phyloP scores from a whole-genome alignment of 352 stramenopile genomes.

The Pythium brachiatum region DNA sequence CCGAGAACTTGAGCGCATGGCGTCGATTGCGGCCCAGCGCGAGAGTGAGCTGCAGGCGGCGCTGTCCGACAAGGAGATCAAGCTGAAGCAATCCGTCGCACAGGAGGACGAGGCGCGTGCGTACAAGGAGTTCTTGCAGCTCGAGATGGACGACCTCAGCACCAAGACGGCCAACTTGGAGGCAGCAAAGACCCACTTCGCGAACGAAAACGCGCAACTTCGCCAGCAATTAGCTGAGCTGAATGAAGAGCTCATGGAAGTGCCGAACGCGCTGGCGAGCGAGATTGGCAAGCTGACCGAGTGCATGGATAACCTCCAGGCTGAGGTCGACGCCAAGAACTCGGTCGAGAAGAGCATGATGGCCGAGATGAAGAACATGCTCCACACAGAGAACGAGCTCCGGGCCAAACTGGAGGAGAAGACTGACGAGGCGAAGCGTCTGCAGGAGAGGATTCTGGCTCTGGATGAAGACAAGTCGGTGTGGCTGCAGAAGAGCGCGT shows the following conservation, averaged over 20 bases:
- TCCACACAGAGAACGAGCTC: not conserved
- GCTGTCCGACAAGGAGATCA: slow-evolving; percentile 29
- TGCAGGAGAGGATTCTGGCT: slow-evolving; percentile 16
- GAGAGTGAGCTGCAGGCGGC: slow-evolving; percentile 37
- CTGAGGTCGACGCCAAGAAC: slow-evolving; percentile 31
- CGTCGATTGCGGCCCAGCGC: slow-evolving; percentile 1
- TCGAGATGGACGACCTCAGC: slow-evolving; percentile 23
- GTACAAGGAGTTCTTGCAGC: slow-evolving; percentile 26
- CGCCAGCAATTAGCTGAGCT: slow-evolving; percentile 31
- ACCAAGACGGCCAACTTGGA: slow-evolving; percentile 11
- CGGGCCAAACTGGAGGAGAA: slow-evolving; percentile 9
- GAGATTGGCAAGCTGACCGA: slow-evolving; percentile 35
- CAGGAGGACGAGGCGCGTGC: slow-evolving; percentile 23
- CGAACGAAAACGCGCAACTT: slow-evolving; percentile 17
- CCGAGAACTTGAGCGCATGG: slow-evolving; percentile 6
- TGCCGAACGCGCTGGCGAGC: slow-evolving; percentile 26
- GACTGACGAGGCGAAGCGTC: slow-evolving; percentile 8
- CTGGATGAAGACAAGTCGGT: slow-evolving; percentile 23
- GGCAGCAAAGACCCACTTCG: slow-evolving; percentile 10
- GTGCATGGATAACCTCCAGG: slow-evolving; percentile 28
- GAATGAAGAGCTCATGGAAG: slow-evolving; percentile 42
- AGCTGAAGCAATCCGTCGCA: slow-evolving; percentile 35
- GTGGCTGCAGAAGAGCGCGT: slow-evolving; percentile 28
- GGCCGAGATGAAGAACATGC: slow-evolving; percentile 18
- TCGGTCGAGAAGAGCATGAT: slow-evolving; percentile 24